Percentiles rank a stretch among this genome's conserved stretches.
These are phyloP conservation scores for Kwoniella europaea DNA, from an alignment of 768 basidiomycete genomes.

Conservation along the genomic window DNA sequence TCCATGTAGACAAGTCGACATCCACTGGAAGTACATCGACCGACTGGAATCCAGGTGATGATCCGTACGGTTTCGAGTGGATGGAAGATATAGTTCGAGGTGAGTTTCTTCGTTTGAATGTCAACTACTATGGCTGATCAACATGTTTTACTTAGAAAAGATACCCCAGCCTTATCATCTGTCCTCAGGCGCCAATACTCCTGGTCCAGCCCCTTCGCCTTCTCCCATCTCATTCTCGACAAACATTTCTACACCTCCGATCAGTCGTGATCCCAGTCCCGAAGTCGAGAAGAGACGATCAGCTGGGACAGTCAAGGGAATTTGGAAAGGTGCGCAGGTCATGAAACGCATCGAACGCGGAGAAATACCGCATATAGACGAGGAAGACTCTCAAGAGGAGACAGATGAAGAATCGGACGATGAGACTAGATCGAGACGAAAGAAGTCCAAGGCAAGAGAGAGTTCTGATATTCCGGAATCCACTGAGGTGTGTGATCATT, in stretches of 20 bases:
- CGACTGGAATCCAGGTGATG: background rate
- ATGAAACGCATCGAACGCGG: slow-evolving; percentile 21
- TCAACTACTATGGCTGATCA: too few relatives aligned
- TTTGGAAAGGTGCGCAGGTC: slow-evolving; percentile 22
- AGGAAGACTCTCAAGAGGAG: background rate
- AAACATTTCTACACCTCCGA: background rate
- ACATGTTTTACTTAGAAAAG: background rate
- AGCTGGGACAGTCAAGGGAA: background rate
- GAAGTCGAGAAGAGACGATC: background rate
- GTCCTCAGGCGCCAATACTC: background rate
- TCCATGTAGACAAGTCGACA: background rate
- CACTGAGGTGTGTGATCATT: background rate
- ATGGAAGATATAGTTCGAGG: slow-evolving; percentile 7
- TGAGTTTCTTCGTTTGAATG: slow-evolving; percentile 1
- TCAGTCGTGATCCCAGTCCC: background rate
- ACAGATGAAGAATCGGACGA: background rate
- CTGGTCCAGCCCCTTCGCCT: slow-evolving; percentile 8
- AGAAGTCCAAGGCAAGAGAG: background rate
- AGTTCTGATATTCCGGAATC: background rate
- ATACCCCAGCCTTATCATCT: background rate
- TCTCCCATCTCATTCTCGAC: slow-evolving; percentile 21
- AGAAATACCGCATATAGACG: too few relatives aligned
- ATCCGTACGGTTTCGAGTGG: slow-evolving; percentile 7
- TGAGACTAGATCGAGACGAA: background rate
- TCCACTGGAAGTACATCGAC: slow-evolving; percentile 1